Percentiles rank a stretch among this genome's conserved stretches.
Evolutionary conservation across 116 monocot species (phyloP).

Genomic region (Papilionanthe hybrid): DNA sequence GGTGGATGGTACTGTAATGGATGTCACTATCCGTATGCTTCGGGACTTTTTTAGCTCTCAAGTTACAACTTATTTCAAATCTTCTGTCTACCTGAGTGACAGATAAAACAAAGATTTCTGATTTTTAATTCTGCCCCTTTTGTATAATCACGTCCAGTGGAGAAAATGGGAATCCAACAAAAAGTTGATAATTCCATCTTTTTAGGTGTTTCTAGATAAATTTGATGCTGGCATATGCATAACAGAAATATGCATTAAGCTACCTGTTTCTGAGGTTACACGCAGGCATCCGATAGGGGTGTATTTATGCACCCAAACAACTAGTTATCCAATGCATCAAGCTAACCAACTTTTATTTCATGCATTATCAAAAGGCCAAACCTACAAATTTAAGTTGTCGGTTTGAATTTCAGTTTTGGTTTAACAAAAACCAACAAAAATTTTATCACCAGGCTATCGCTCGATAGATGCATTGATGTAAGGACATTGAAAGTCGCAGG

Average conservation of each 20-base stretch:
- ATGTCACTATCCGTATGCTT: no score
- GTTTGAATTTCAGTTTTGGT: background rate
- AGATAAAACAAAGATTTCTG: background rate
- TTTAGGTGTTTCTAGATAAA: background rate
- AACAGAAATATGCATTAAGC: background rate
- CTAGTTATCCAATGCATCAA: background rate
- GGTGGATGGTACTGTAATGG: background rate
- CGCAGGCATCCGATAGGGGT: background rate
- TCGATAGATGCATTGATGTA: background rate
- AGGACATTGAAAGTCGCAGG: no score
- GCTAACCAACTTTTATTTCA: background rate
- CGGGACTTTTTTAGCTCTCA: background rate
- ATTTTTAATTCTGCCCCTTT: background rate
- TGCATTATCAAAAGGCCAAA: no score
- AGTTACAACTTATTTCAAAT: background rate
- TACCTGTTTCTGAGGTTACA: background rate
- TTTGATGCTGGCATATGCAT: background rate
- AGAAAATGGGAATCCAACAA: background rate
- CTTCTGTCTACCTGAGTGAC: background rate
- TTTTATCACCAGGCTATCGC: background rate
- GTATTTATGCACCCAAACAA: background rate
- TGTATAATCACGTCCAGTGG: background rate
- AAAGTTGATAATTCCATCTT: background rate
- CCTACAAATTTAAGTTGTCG: background rate
- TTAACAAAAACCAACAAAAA: background rate